phyloP scores from a whole-genome alignment of 345 rosid genomes.

The Brassica carinata region DNA sequence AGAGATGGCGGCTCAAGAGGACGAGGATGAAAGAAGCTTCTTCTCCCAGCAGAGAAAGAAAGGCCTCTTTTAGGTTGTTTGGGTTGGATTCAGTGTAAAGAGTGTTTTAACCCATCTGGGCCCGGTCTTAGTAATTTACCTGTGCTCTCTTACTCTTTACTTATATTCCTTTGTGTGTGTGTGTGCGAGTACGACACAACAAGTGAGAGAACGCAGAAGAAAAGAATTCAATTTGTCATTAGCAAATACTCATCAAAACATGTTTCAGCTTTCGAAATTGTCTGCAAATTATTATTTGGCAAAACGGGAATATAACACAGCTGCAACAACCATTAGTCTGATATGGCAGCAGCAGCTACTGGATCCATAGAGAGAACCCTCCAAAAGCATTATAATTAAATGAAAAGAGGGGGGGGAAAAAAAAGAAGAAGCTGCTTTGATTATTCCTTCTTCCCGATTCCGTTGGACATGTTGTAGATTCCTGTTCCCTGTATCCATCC shows the following conservation, averaged over 20 bases:
- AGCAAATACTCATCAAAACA: neutral
- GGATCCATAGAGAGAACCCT: constrained; percentile 27
- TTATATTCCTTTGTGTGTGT: too few species aligned
- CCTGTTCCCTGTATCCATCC: constrained; percentile 69
- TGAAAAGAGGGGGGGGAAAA: neutral
- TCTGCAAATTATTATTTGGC: neutral
- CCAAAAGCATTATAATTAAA: constrained; percentile 15
- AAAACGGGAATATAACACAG: neutral
- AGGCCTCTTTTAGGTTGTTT: constrained; percentile 18
- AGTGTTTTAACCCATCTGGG: neutral
- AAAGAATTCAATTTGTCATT: neutral
- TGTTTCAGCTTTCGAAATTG: neutral
- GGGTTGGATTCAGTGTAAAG: neutral
- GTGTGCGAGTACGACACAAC: too few species aligned
- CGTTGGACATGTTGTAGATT: constrained; percentile 82
- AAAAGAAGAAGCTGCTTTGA: constrained; percentile 12
- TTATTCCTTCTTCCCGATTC: constrained; percentile 86
- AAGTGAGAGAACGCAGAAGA: neutral
- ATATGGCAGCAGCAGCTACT: constrained; percentile 25
- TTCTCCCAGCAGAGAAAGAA: too few species aligned
- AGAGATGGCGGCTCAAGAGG: neutral
- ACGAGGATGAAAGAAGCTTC: constrained; percentile 1
- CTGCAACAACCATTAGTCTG: neutral
- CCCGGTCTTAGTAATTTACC: neutral
- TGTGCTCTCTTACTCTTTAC: too few species aligned